Conservation (phyloP, 2,329 filamentous ascomycete species). For the Penicillium brasilianum region DNA sequence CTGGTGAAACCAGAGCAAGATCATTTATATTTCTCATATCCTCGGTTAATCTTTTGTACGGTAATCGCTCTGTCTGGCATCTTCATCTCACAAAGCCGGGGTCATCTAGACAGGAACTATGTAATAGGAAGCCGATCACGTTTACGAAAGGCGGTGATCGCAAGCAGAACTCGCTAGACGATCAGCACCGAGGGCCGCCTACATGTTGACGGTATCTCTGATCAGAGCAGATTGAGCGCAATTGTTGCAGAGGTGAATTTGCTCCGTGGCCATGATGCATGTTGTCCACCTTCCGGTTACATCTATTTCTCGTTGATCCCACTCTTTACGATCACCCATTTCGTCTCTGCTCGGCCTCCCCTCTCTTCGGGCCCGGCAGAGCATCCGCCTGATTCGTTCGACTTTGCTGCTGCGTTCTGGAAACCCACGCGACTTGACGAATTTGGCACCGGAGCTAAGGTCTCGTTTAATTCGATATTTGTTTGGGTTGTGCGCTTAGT, state of each 20-base stretch:
- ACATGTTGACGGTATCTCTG: neutral
- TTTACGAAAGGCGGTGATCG: constrained; percentile 8
- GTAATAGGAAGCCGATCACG: constrained; percentile 9
- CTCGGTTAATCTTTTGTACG: no score
- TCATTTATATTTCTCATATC: no score
- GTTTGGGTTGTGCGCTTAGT: neutral
- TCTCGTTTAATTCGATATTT: neutral
- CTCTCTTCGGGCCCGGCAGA: constrained; percentile 16
- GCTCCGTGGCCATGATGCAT: constrained; percentile 22
- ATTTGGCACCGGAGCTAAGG: neutral
- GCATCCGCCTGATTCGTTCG: constrained; percentile 2
- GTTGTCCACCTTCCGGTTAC: constrained; percentile 8
- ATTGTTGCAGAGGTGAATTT: constrained; percentile 18
- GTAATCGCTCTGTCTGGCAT: neutral
- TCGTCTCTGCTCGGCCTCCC: constrained; percentile 13
- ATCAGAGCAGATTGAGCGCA: constrained; percentile 1
- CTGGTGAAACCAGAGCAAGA: no score
- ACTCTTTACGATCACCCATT: neutral
- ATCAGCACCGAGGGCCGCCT: constrained; percentile 3
- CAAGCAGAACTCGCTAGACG: constrained; percentile 11
- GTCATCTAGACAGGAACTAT: neutral
- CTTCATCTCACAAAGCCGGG: neutral
- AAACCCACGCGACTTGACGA: neutral
- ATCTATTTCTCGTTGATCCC: constrained; percentile 16
- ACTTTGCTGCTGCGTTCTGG: neutral